Base-by-base conservation (phyloP, 2,329 filamentous ascomycete species). In the Huntiella abstrusa region DNA sequence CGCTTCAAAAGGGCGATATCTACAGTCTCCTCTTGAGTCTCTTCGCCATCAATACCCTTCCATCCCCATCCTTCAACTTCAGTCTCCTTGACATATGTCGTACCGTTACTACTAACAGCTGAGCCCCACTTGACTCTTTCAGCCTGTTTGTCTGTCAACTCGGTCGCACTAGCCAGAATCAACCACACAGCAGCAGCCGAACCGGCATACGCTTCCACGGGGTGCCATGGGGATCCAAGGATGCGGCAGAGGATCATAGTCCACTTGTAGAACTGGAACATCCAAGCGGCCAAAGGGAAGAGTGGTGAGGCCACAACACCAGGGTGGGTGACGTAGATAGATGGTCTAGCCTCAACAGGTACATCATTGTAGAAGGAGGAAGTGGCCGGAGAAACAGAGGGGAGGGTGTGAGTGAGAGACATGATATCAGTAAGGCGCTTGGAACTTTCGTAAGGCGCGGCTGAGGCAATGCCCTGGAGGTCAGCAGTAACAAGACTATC, bases 21-120 rank as follows among this genome's bases (percentile, higher is more conserved):
- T 0, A 54, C 54, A 56, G 37, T 17, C 17, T 49, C 58, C 53
- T 38, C 60, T 61, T 56, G 66, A 57, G 75, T 65, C 54, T 62
- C 57, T 50, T 58, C 44, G 10, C 4, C 33, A 10, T 39, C 39
- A 3, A 40, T 15, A n/a, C 34, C 22, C 52, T 74, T 65, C 61
- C 77, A 80, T 0, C 85, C 87, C 86, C 87, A 95, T 5, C 85
- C 83, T 38, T 83, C 77, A 3, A 93, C 79, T 60, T 94, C 84
- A 1, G 86, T 92, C 55, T 75, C 75, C 60, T 79, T 80, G 4
- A 84, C 73, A 35, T 70, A 64, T 49, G 73, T 70, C 15, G 68
- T 62, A 0, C 80, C 77, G 46, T 62, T 59, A 8, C 70, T 59
- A 52, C 79, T 71, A 6, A 71, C 71, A n/a, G 75, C 72, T 28